Percentiles rank a stretch among this genome's conserved stretches.
Conservation (phyloP, 2,329 filamentous ascomycete genomes). For the Fusarium sp. region DNA sequence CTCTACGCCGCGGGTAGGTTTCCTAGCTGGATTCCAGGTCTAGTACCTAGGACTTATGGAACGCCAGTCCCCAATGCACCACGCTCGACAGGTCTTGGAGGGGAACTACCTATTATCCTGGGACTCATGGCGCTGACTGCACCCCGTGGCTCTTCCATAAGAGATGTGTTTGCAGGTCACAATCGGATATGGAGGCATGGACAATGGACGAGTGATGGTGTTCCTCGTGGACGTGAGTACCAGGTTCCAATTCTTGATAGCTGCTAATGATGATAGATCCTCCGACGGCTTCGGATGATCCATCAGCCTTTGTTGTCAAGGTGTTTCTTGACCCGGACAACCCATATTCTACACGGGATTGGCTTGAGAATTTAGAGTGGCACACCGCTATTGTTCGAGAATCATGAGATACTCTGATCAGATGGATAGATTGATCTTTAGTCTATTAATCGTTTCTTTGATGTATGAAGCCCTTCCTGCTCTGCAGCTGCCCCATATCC, state of each 20-base stretch:
- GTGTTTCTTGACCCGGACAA: conserved; percentile 50
- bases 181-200: conserved; percentile 41
- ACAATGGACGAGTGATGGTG: conserved; percentile 38
- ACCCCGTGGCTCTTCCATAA: conserved; percentile 1
- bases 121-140: conserved; percentile 54
- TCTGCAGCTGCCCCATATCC: conserved; percentile 32
- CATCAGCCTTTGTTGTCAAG: conserved; percentile 50
- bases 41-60: conserved; percentile 50
- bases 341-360: conserved; percentile 40
- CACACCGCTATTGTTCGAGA: conserved; percentile 41
- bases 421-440: conserved; percentile 33
- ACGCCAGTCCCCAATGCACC: conserved; percentile 16
- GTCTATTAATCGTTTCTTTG: conserved; percentile 45
- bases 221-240: conserved; percentile 46
- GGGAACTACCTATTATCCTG: conserved; percentile 53
- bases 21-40: conserved; percentile 53
- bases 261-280: conserved; percentile 41
- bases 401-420: neutral
- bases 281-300: conserved; percentile 37
- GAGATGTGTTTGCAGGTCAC: conserved; percentile 44
- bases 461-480: conserved; percentile 35
- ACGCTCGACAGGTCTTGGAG: conserved; percentile 50
- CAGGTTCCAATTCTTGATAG: neutral
- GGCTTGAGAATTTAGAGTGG: conserved; percentile 46
- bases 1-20: conserved; percentile 48